Base-by-base conservation (phyloP, 805 yeast genomes). In the Candida takata region DNA sequence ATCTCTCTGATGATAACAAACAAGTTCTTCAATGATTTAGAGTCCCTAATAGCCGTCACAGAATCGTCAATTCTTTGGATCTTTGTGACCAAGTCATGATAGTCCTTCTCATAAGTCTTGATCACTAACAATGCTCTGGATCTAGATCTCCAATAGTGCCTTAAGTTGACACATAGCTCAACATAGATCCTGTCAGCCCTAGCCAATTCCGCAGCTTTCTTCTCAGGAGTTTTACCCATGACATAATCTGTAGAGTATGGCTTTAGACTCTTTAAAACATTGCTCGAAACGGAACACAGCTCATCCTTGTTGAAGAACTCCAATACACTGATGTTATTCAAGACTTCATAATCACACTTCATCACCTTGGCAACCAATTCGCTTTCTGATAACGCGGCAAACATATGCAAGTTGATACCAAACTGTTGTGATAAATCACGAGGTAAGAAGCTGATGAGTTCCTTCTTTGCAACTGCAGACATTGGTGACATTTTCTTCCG, bases 351-450 rank as follows among this genome's bases (percentile, higher is more conserved):
- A 36, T 84, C 83, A 62, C 98, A 92, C 31, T 68, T 72, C 41
- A 92, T 62, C 8, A 92, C 74, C 54, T 79, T 81, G n/a, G 48
- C 35, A 7, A 90, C 79, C 20, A 90, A 67, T 29, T 74, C 82
- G 5, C 71, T 75, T 26, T 80, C 95, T 1, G 79, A 47, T 16
- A 74, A 45, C 28, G 64, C 64, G 5, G 85, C 69, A 59, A 77
- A 85, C 63, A 77, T 70, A 54, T 92, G 97, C 35, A 92, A 66
- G 54, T 90, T 88, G 52, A 92, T 92, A 27, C 95, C 95, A 64
- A 92, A 87, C 49, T 86, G 97, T 54, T 92, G 98, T 1, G 95
- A 84, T 30, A 87, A 62, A 49, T 90, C 97, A 41, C 94, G 69
- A 1, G 95, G 73, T 34, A 92, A 67, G 43, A 80, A 80, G 0